Conservation (phyloP, 768 basidiomycete genomes). For the Guyanaporus albipodus region DNA sequence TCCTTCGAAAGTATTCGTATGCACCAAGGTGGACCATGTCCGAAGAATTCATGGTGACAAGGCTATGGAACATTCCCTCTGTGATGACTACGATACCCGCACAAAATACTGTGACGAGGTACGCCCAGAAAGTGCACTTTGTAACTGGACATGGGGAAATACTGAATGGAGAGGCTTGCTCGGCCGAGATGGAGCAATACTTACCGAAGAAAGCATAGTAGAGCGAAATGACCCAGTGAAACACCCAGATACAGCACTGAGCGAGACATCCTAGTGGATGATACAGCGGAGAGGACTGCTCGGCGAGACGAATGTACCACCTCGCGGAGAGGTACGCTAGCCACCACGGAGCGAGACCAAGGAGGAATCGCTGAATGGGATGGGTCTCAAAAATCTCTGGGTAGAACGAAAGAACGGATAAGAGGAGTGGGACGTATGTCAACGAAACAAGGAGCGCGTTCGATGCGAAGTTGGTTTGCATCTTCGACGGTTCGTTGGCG, state of each 20-base stretch:
- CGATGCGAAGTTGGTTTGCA: background rate
- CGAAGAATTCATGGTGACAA: slow-evolving; percentile 7
- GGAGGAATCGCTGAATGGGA: slow-evolving; percentile 17
- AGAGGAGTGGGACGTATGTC: slow-evolving; percentile 11
- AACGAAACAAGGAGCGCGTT: slow-evolving; percentile 12
- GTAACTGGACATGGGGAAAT: slow-evolving; percentile 7
- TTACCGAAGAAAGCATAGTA: slow-evolving; percentile 23
- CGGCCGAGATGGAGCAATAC: background rate
- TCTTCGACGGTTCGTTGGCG: background rate
- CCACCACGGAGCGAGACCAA: slow-evolving; percentile 20
- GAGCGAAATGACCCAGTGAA: slow-evolving; percentile 18
- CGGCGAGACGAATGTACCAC: slow-evolving; percentile 21
- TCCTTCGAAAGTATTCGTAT: slow-evolving; percentile 11
- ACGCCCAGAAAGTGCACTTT: slow-evolving; percentile 11
- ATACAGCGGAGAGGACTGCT: slow-evolving; percentile 19
- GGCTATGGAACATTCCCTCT: slow-evolving; percentile 21
- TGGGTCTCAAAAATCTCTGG: slow-evolving; percentile 6
- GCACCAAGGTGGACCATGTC: slow-evolving; percentile 16
- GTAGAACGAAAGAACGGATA: slow-evolving; percentile 16
- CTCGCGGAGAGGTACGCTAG: slow-evolving; percentile 17
- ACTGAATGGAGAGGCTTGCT: background rate
- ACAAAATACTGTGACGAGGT: slow-evolving; percentile 22
- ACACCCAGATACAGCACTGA: slow-evolving; percentile 23
- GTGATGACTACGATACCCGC: slow-evolving; percentile 5
- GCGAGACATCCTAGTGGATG: slow-evolving; percentile 24